phyloP scores from a whole-genome alignment of 371 early-diverging fungal species.

The Circinella minor region DNA sequence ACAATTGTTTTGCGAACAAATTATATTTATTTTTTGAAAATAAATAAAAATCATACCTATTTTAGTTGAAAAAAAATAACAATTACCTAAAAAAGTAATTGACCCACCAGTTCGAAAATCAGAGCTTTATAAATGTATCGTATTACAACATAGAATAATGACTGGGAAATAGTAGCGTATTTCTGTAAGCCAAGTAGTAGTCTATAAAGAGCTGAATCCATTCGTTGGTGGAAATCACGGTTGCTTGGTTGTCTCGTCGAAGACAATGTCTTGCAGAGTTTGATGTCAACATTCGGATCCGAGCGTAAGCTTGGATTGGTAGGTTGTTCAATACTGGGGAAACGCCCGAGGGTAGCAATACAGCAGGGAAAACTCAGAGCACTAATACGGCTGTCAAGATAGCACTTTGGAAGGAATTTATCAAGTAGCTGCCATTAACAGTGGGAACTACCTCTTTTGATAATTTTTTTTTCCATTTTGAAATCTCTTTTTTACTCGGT shows the following conservation, averaged over 20 bases:
- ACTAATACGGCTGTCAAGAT: constrained; percentile 58
- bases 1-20: no score
- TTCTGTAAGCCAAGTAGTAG: constrained; percentile 55
- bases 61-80: no score
- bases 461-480: no score
- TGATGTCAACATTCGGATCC: constrained; percentile 56
- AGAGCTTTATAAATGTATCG: not conserved
- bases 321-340: constrained; percentile 62
- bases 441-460: constrained; percentile 52
- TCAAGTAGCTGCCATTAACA: constrained; percentile 39
- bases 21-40: no score
- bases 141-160: not conserved
- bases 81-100: no score
- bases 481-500: no score
- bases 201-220: constrained; percentile 54
- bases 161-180: constrained; percentile 48
- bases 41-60: no score
- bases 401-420: constrained; percentile 57
- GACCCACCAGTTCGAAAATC: not conserved
- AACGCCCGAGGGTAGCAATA: constrained; percentile 65
- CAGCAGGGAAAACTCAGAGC: constrained; percentile 68
- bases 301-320: constrained; percentile 43
- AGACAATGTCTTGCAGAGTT: constrained; percentile 37
- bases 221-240: constrained; percentile 46
- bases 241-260: constrained; percentile 22